Evolutionary conservation across 108 stramenopile species (phyloP).

Genomic region (Skeletonema menzelii): DNA sequence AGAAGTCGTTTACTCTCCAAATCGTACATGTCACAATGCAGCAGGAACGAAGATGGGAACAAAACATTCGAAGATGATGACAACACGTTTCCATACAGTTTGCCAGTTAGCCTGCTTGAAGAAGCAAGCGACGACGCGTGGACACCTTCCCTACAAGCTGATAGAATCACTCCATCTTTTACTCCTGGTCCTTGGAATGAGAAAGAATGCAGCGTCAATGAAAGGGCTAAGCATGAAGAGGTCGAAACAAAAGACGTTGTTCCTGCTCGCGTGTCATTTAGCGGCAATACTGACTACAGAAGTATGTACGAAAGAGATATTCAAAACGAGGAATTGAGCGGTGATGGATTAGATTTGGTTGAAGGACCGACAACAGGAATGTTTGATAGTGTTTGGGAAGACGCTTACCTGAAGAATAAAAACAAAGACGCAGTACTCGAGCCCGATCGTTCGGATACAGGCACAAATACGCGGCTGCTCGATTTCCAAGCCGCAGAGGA

Average conservation of each 20-base stretch:
- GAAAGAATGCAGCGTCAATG: neutral
- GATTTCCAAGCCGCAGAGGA: constrained; percentile 58
- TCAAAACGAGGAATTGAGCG: neutral
- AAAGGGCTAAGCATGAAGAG: neutral
- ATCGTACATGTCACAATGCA: constrained; percentile 1
- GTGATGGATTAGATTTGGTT: neutral
- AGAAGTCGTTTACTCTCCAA: neutral
- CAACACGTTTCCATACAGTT: constrained; percentile 9
- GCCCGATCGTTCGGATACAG: neutral
- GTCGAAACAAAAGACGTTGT: neutral
- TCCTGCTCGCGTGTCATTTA: neutral
- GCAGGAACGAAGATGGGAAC: neutral
- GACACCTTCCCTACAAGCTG: constrained; percentile 13
- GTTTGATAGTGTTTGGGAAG: constrained; percentile 42
- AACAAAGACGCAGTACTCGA: neutral
- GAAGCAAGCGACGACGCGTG: constrained; percentile 37
- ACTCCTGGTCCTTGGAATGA: neutral
- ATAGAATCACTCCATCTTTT: neutral
- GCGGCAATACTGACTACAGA: neutral
- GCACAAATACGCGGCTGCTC: neutral
- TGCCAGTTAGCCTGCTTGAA: constrained; percentile 25
- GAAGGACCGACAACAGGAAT: constrained; percentile 3
- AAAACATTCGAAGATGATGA: neutral
- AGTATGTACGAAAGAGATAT: neutral
- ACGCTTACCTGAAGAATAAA: constrained; percentile 33